Base-by-base conservation (phyloP, 1,139 yeast genomes). In the Arxiozyma heterogenica region DNA sequence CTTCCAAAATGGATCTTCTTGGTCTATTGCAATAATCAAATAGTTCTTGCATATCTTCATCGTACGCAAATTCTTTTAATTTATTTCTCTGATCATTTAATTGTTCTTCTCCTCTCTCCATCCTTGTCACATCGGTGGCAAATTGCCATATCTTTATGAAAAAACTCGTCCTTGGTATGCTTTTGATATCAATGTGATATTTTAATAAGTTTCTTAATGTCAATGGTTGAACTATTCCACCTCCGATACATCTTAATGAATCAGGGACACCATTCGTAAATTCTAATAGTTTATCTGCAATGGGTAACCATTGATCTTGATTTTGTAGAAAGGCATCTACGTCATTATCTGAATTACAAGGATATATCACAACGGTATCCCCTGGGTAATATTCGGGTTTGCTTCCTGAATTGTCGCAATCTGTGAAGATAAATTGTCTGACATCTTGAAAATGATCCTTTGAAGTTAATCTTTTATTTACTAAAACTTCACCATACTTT, bases 21-120 rank as follows among this genome's bases (percentile, higher is more conserved):
- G 98, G 97, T 57, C 98, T 74, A 65, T 89, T 86, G 18, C 95
- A 95, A 68, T 93, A 93, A 66, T 93, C 83, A 66, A 83, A 91
- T 49, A 91, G 70, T 56, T 88, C 96, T 63, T 91, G 91, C 52
- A 77, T 73, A 51, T 86, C 90, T 53, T 83, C 82, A 53, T 84
- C 76, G 18, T 79, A 73, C n/a, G 86, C 80, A 64, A 94, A 87
- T 58, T 93, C 96, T 52, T 73, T 72, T 50, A 93, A 73, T 63
- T 88, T 86, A 53, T 84, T 94, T 50, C 75, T 74, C 63, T 93
- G 97, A 57, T 93, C 75, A 48, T 75, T 79, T 21, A 67, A 52
- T 54, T 65, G 70, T 23, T 64, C 68, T 41, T 53, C 51, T 4
- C 68, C 69, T 21, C 63, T 56, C 49, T 64, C 64, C 55, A 67